Percentiles rank a stretch among this genome's conserved stretches.
Conservation (phyloP, 768 basidiomycete species). For the Phlebiopsis gigantea region DNA sequence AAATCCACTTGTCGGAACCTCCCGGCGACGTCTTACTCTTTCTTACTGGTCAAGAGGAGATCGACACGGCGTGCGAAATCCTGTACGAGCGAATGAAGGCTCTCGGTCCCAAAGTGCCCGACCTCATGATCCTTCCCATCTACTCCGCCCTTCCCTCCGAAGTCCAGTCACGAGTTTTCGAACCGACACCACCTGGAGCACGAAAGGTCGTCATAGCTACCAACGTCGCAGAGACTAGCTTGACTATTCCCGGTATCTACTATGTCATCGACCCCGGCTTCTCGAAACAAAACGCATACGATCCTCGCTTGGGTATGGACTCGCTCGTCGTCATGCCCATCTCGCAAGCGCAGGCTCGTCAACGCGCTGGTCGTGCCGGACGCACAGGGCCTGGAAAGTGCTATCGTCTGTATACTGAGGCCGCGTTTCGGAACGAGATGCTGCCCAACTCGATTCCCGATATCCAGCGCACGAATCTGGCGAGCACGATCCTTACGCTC, state of each 20-base stretch:
- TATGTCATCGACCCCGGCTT: conserved; percentile 99
- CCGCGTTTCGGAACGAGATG: conserved; percentile 99
- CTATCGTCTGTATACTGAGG: conserved; percentile 96
- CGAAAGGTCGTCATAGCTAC: conserved; percentile 99
- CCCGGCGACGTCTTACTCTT: conserved; percentile 95
- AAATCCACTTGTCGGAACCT: conserved; percentile 97
- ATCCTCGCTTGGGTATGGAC: conserved; percentile 97
- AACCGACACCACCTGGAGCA: conserved; percentile 96
- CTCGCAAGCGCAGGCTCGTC: conserved; percentile 96
- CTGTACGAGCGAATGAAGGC: conserved; percentile 99
- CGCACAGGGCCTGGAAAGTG: conserved; percentile 98
- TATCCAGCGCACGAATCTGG: conserved; percentile 92
- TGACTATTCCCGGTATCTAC: conserved; percentile 98
- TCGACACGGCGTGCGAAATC: conserved; percentile 96
- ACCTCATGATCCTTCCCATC: conserved; percentile 93
- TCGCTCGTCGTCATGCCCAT: conserved; percentile 98
- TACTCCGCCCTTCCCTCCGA: conserved; percentile 98
- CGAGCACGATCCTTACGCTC: conserved; percentile 88
- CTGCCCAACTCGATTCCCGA: conserved; percentile 93
- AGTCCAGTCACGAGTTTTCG: conserved; percentile 96
- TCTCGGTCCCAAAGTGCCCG: conserved; percentile 96
- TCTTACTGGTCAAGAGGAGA: conserved; percentile 98
- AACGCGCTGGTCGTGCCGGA: conserved; percentile 93
- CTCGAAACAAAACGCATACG: conserved; percentile 98
- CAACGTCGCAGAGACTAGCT: conserved; percentile 96